Conservation (phyloP, 2,329 filamentous ascomycete species). For the Diaporthe vexans region DNA sequence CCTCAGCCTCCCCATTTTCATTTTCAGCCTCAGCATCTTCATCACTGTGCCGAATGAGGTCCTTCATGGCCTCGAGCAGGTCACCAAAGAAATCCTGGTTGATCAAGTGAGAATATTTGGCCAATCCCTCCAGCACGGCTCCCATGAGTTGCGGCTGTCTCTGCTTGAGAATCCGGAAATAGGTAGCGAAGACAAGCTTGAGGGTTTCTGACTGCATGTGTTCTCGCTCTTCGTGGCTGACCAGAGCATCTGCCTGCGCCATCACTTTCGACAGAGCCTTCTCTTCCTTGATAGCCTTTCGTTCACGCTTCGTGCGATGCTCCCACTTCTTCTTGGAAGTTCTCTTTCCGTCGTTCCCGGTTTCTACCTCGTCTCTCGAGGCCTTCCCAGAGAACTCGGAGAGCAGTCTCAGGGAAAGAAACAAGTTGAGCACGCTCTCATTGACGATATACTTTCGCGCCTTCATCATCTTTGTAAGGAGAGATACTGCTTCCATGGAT, state of each 20-base stretch:
- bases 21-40: conserved; percentile 63
- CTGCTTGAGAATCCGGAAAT: conserved; percentile 93
- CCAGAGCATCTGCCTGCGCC: conserved; percentile 89
- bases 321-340: conserved; percentile 82
- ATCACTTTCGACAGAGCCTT: conserved; percentile 94
- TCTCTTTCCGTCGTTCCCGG: conserved; percentile 58
- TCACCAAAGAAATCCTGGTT: conserved; percentile 99
- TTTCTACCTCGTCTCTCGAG: conserved; percentile 82
- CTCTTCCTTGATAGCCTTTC: conserved; percentile 87
- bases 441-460: conserved; percentile 85
- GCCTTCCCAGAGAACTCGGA: conserved; percentile 89
- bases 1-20: conserved; percentile 60
- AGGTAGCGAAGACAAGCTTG: conserved; percentile 94
- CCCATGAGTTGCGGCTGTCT: conserved; percentile 90
- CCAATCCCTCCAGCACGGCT: conserved; percentile 94
- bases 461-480: conserved; percentile 96
- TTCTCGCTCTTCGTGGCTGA: conserved; percentile 93
- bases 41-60: conserved; percentile 85
- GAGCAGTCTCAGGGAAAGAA: conserved; percentile 89
- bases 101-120: conserved; percentile 95
- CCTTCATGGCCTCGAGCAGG: conserved; percentile 92
- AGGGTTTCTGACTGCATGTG: conserved; percentile 95
- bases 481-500: conserved; percentile 86
- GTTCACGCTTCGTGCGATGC: conserved; percentile 89
- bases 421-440: conserved; percentile 89